Conservation (phyloP, 1,284 basidiomycete genomes). For the Cystobasidium slooffiae region DNA sequence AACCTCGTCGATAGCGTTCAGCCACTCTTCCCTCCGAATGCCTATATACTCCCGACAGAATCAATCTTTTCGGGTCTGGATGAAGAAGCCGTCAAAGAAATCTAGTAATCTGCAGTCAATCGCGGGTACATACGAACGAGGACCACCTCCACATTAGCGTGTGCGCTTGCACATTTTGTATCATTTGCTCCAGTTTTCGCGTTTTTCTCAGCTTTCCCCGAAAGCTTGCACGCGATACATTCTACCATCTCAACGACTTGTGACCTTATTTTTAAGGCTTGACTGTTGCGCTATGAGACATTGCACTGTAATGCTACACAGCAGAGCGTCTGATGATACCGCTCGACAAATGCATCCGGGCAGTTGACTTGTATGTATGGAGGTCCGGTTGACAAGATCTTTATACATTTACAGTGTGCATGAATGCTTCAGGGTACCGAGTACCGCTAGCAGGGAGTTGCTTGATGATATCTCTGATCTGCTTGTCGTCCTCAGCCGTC, state of each 20-base stretch:
- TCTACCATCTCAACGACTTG: too few relatives aligned
- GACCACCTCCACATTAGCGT: not conserved
- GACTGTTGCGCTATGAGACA: too few relatives aligned
- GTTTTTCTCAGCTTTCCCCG: too few relatives aligned
- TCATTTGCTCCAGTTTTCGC: too few relatives aligned
- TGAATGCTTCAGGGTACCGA: conserved; percentile 18
- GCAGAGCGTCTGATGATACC: too few relatives aligned
- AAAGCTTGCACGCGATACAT: too few relatives aligned
- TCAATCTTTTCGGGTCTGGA: conserved; percentile 24
- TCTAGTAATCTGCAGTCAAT: not conserved
- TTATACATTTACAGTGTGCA: conserved; percentile 19
- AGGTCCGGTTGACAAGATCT: too few relatives aligned
- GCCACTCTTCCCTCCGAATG: conserved; percentile 29
- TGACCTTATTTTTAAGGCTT: too few relatives aligned
- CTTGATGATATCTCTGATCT: conserved; percentile 45
- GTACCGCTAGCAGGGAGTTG: conserved; percentile 7
- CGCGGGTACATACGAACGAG: not conserved
- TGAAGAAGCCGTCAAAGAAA: not conserved
- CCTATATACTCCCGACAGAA: conserved; percentile 16
- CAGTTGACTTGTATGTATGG: too few relatives aligned
- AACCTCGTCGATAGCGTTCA: conserved; percentile 38
- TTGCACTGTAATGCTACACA: too few relatives aligned
- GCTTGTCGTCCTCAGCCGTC: conserved; percentile 46
- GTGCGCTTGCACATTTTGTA: too few relatives aligned
- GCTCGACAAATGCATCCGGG: too few relatives aligned